phyloP scores from a whole-genome alignment of 306 rosid genomes.

The Sesbania bispinosa region DNA sequence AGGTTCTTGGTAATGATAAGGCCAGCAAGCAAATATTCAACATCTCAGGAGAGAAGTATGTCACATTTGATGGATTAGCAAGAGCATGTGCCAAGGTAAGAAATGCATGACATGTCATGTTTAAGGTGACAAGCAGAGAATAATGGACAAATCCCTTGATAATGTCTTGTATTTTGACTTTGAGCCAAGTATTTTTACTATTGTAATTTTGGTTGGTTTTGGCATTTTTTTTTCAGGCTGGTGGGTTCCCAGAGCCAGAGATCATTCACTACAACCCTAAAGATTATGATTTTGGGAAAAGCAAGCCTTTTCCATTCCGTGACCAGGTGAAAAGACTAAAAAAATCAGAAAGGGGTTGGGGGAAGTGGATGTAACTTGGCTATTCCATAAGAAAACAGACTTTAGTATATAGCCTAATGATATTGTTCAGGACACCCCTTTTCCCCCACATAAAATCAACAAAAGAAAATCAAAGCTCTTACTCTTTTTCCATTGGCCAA shows the following conservation, averaged over 20 bases:
- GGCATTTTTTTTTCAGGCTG: constrained; percentile 55
- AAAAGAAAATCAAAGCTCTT: background rate
- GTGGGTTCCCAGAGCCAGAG: constrained; percentile 95
- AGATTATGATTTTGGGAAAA: constrained; percentile 88
- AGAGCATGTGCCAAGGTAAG: constrained; percentile 95
- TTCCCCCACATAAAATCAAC: background rate
- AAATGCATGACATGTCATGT: background rate
- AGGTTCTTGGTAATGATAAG: constrained; percentile 84
- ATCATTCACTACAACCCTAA: constrained; percentile 86
- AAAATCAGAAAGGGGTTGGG: background rate
- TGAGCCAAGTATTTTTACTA: background rate
- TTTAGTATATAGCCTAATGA: background rate
- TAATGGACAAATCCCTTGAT: background rate
- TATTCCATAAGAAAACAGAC: background rate
- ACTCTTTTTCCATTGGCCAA: background rate
- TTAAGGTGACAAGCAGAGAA: background rate
- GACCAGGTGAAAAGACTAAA: constrained; percentile 61
- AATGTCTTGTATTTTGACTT: background rate
- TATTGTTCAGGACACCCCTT: background rate
- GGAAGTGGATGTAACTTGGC: background rate
- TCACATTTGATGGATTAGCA: constrained; percentile 91
- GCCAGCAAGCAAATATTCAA: constrained; percentile 92
- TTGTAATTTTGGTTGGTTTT: background rate
- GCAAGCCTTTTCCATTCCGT: constrained; percentile 93
- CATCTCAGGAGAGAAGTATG: constrained; percentile 89